Base-by-base conservation (phyloP, 495 filamentous ascomycete species). In the Aspergillus hancockii region DNA sequence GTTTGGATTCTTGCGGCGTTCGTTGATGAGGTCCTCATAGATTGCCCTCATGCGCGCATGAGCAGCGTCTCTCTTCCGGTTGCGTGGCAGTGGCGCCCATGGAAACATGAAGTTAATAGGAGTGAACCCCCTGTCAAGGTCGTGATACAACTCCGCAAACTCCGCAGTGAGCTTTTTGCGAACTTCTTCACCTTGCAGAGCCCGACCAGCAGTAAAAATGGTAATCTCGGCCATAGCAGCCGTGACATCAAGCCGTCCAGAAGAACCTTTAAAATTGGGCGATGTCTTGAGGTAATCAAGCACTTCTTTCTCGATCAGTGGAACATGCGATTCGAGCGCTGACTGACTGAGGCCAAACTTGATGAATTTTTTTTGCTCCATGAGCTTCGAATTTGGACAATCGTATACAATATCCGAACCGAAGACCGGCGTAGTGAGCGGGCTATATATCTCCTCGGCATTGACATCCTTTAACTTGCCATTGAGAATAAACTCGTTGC, bases 311-410 rank as follows among this genome's bases (percentile, higher is more conserved):
- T 84, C 81, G 66, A 95, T 93, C 50, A 92, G 82, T 51, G 86
- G 87, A 3, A 92, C 90, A 63, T 93, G 91, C 25, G 84, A 83
- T 59, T 83, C 83, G 70, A 95, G 89, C 34, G 90, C 89, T 55
- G 87, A 80, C 40, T 84, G 85, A 30, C 90, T 90, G 49, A 95
- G 85, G 46, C 90, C 90, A 67, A 90, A 82, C 71, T 95, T 93
- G 83, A 93, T 87, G 71, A 95, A 92, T 88, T 86, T 90, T 75
- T 92, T 92, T 70, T 92, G 89, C 70, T 92, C 88, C 84, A 92
- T 91, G 55, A 92, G 78, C 71, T 93, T 92, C 50, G 89, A 78
- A 67, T 93, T 93, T 28, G 91, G 90, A 69, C 90, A 92, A 72
- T 95, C 91, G 68, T 93, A 95, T 18, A 93, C 88, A 21, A 95